A percentile compares a stretch with the other conserved stretches of the same genome.
Evolutionary conservation across 1,284 basidiomycete species (phyloP).

Genomic region (Thelephora terrestris): DNA sequence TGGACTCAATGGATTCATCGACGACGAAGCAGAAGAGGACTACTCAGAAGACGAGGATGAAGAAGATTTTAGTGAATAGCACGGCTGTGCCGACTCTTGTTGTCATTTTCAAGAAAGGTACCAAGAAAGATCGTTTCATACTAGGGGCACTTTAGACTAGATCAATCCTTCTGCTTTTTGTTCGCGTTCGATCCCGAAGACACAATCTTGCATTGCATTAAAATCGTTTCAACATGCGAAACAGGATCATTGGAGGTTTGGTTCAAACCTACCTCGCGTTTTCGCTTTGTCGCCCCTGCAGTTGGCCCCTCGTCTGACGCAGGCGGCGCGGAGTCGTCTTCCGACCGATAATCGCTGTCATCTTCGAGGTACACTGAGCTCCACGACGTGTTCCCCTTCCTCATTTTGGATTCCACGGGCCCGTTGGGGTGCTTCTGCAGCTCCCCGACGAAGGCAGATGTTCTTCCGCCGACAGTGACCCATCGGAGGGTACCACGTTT

Average conservation of each 20-base stretch:
- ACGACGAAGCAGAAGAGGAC: conserved; percentile 67
- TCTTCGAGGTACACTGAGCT: neutral
- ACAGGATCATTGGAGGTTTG: too few relatives aligned
- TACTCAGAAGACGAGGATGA: conserved; percentile 48
- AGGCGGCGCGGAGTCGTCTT: neutral
- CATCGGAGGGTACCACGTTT: conserved; percentile 64
- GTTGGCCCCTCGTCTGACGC: neutral
- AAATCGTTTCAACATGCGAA: too few relatives aligned
- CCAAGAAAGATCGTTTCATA: too few relatives aligned
- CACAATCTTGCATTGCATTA: neutral
- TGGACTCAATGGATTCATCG: conserved; percentile 54
- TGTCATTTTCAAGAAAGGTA: too few relatives aligned
- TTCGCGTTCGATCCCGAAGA: neutral
- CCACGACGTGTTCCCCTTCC: neutral
- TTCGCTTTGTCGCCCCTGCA: neutral
- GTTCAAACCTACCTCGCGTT: neutral
- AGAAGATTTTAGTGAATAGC: conserved; percentile 40
- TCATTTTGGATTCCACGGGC: neutral
- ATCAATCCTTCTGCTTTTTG: neutral
- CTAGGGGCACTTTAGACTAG: neutral
- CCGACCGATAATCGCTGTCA: neutral
- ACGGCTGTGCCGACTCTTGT: neutral
- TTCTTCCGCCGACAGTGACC: conserved; percentile 73
- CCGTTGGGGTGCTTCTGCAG: conserved; percentile 41
- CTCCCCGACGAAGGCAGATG: conserved; percentile 64